These are phyloP conservation scores for Candida gorgasii DNA, from an alignment of 805 yeast species.

Conservation along the genomic window DNA sequence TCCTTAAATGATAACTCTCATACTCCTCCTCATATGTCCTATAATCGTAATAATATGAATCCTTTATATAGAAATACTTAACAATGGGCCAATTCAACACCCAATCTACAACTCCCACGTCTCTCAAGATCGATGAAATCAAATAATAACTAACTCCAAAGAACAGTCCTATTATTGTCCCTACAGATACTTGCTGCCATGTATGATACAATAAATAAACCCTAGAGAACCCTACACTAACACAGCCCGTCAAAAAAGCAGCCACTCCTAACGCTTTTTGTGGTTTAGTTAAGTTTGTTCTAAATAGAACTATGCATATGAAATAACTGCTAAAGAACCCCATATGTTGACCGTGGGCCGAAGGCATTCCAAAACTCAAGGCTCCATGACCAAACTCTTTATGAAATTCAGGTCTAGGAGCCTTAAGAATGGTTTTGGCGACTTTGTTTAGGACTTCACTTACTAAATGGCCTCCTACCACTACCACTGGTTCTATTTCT, in stretches of 20 bases:
- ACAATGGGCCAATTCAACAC: conserved; percentile 59
- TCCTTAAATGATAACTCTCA: no score
- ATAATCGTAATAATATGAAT: conserved; percentile 54
- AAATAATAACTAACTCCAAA: conserved; percentile 61
- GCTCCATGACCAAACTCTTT: conserved; percentile 45
- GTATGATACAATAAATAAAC: conserved; percentile 81
- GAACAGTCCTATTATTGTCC: conserved; percentile 60
- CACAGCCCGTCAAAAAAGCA: conserved; percentile 26
- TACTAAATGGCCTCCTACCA: conserved; percentile 82
- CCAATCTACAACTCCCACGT: conserved; percentile 68
- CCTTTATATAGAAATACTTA: conserved; percentile 55
- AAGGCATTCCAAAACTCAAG: conserved; percentile 88
- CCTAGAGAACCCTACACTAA: conserved; percentile 64
- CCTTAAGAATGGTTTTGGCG: conserved; percentile 61
- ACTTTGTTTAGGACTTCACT: conserved; percentile 74
- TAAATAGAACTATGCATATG: conserved; percentile 46
- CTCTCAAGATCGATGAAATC: conserved; percentile 55
- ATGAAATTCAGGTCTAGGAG: conserved; percentile 71
- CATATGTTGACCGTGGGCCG: conserved; percentile 96
- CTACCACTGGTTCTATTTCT: conserved; percentile 80
- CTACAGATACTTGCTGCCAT: conserved; percentile 69
- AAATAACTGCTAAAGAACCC: conserved; percentile 73
- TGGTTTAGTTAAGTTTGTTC: conserved; percentile 28
- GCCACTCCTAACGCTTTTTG: conserved; percentile 31
- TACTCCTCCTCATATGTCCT: conserved; percentile 50